A percentile compares a stretch with the other conserved stretches of the same genome.
Evolutionary conservation across 2,329 filamentous ascomycete species (phyloP).

Genomic region (Epichloe uncinata): DNA sequence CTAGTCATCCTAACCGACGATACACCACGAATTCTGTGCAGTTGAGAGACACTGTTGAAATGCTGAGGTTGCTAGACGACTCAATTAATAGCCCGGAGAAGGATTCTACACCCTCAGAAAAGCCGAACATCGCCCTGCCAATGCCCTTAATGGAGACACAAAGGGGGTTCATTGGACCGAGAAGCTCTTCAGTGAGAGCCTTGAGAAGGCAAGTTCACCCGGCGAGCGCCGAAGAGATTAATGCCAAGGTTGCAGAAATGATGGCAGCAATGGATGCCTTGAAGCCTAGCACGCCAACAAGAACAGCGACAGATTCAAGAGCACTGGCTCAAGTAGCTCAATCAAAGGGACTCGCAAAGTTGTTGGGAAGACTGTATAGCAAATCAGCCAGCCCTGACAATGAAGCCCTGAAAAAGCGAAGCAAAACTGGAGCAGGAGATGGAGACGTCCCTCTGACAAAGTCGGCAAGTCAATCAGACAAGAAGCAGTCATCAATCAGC

Average conservation of each 20-base stretch:
- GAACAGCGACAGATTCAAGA: slow-evolving; percentile 7
- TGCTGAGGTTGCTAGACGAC: slow-evolving; percentile 1
- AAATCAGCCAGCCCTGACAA: slow-evolving; percentile 14
- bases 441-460: neutral
- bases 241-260: slow-evolving; percentile 23
- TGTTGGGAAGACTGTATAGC: slow-evolving; percentile 20
- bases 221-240: slow-evolving; percentile 15
- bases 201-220: neutral
- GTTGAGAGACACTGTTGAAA: neutral
- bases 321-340: slow-evolving; percentile 17
- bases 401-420: neutral
- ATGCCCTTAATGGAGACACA: neutral
- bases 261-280: slow-evolving; percentile 22
- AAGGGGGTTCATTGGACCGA: neutral
- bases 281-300: slow-evolving; percentile 15
- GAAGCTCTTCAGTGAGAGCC: neutral
- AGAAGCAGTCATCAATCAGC: slow-evolving; percentile 13
- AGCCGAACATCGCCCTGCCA: neutral
- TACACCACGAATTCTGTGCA: slow-evolving; percentile 5
- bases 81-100: neutral
- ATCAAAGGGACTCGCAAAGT: slow-evolving; percentile 20
- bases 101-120: neutral
- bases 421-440: neutral
- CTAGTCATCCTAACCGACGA: neutral
- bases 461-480: neutral